Percentiles rank a stretch among this genome's conserved stretches.
Evolutionary conservation across 2,329 filamentous ascomycete species (phyloP).

Genomic region (Ceratocystis eucalypticola): DNA sequence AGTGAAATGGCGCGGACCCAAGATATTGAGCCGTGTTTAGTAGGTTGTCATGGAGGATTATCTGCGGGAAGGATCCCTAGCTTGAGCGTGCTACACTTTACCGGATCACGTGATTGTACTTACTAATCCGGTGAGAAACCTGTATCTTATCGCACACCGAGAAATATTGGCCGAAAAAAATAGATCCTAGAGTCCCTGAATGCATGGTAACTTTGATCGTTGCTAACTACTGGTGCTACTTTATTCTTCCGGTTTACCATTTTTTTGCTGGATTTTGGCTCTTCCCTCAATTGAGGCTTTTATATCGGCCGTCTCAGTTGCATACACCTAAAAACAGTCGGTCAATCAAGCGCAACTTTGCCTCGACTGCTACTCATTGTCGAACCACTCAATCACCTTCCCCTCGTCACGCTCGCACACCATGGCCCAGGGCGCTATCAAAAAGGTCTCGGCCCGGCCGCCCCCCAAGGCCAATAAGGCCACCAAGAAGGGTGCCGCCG

Average conservation of each 20-base stretch:
- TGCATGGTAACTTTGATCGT: no score
- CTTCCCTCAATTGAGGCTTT: neutral
- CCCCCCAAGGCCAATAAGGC: conserved; percentile 26
- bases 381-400: neutral
- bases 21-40: neutral
- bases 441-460: conserved; percentile 33
- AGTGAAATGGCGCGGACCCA: no score
- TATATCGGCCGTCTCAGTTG: neutral
- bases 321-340: no score
- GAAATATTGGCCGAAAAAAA: neutral
- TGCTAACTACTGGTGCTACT: neutral
- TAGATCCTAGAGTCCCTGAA: neutral
- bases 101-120: neutral
- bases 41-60: neutral
- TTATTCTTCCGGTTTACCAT: neutral
- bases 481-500: conserved; percentile 27
- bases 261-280: neutral
- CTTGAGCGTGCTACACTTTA: neutral
- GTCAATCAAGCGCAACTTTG: neutral
- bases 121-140: no score
- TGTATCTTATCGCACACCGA: conserved; percentile 6
- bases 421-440: conserved; percentile 44
- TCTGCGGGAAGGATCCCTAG: neutral
- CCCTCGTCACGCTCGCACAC: neutral
- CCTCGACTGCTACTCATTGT: neutral